Evolutionary conservation across 108 stramenopile species (phyloP), one percentile per base, ranked within the genome.

Genomic region (Schizochytrium sp.): DNA sequence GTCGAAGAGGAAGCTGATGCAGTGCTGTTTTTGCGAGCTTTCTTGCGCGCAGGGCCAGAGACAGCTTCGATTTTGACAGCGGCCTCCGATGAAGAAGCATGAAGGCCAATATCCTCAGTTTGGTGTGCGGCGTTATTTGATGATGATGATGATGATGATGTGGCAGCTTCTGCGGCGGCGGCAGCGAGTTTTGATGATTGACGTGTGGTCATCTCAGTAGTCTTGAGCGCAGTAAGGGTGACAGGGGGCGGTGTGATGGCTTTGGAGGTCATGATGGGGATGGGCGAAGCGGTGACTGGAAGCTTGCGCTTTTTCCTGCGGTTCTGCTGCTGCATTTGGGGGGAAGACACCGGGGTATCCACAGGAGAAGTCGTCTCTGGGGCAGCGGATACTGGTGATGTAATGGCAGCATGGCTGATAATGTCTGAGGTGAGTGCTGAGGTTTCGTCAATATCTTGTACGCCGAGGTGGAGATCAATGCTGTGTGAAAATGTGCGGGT

Each of bases 241-340:
- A 60, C 59, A 60, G 59, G 19, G 19, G 59, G 19, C 19, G 19
- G 17, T 17, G 19, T 60, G 59, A n/a, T n/a, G 17, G 59, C 59
- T 60, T 17, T 60, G 59, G 59, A 19, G 59, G 59, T 60, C 19
- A 17, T 60, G 59, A 60, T n/a, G 19, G 59, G 17, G 59, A 60
- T 60, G 17, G 59, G 19, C 19, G 72, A 72, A 72, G 53, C 47
- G 47, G 76, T 10, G 2, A 8, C 28, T 7, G 47, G 5, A 47
- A 53, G 8, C 76, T 83, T 17, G 47, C 49, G 64, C 64, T 69
- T 69, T 69, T 69, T 83, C 1, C 50, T 55, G 50, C 50, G 76
- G 45, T 5, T 28, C 41, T 28, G 28, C 28, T 28, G 28, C 28
- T 28, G 72, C 40, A 41, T 72, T n/a, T 72, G 72, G 40, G 72